Evolutionary conservation across 2,329 filamentous ascomycete genomes (phyloP).

Genomic region (Colletotrichum australisinense): DNA sequence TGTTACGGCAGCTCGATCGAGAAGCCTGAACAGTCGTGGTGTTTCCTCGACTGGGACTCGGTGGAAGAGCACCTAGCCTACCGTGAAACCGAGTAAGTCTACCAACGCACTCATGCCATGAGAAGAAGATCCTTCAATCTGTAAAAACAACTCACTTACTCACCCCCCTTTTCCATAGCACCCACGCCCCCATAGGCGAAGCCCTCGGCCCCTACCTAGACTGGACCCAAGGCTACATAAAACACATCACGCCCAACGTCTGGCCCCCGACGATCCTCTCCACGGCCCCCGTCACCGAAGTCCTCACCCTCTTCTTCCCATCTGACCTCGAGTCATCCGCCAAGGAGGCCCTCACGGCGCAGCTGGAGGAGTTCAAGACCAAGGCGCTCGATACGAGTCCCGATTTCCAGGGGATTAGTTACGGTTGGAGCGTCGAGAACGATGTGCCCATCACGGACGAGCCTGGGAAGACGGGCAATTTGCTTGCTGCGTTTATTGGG

Average conservation of each 20-base stretch:
- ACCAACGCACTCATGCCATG: too few species aligned
- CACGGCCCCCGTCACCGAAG: conserved; percentile 23
- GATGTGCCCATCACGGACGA: conserved; percentile 45
- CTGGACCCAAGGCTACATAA: conserved; percentile 42
- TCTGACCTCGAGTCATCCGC: conserved; percentile 12
- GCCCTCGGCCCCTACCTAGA: not conserved
- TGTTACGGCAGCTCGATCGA: conserved; percentile 41
- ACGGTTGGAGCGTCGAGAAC: conserved; percentile 46
- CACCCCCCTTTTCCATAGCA: not conserved
- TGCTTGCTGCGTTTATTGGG: conserved; percentile 45
- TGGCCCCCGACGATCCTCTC: conserved; percentile 5
- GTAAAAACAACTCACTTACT: rapidly evolving
- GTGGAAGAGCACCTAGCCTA: conserved; percentile 38
- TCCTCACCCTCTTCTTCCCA: conserved; percentile 33
- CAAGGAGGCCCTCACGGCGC: not conserved
- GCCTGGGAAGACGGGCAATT: conserved; percentile 40
- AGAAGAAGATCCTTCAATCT: not conserved
- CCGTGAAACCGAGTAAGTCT: conserved; percentile 35
- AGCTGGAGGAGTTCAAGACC: conserved; percentile 25
- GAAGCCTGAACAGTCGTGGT: conserved; percentile 39
- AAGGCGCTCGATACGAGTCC: conserved; percentile 25
- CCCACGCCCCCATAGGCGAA: not conserved
- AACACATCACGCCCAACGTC: conserved; percentile 52
- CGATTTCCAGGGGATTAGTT: not conserved
- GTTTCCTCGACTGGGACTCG: conserved; percentile 42